phyloP scores from a whole-genome alignment of 176 grass and related monocot genomes.

The Cenchrus purpureus region DNA sequence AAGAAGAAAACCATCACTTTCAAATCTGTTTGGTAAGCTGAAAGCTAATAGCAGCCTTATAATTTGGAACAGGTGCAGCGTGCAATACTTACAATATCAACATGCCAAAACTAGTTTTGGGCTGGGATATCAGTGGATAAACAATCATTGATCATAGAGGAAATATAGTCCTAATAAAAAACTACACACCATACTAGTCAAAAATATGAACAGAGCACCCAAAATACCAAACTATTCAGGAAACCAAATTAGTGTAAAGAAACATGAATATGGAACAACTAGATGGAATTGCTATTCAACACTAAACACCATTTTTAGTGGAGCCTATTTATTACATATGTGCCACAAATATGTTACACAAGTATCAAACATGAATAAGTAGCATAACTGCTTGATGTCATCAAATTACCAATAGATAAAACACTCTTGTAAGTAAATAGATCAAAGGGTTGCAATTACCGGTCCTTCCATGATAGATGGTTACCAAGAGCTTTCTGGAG shows the following conservation, averaged over 20 bases:
- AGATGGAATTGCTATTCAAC: background rate
- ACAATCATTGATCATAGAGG: slow-evolving; percentile 19
- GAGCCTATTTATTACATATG: slow-evolving; percentile 6
- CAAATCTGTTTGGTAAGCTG: background rate
- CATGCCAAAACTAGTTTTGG: background rate
- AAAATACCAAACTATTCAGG: slow-evolving; percentile 11
- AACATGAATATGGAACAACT: background rate
- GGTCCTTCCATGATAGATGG: slow-evolving; percentile 99
- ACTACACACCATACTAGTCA: background rate
- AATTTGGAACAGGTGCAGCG: slow-evolving; percentile 21
- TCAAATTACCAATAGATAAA: slow-evolving; percentile 32
- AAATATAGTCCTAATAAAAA: background rate
- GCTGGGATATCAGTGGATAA: slow-evolving; percentile 4
- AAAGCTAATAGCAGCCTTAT: slow-evolving; percentile 2
- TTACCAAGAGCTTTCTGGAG: slow-evolving; percentile 98
- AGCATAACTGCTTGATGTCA: slow-evolving; percentile 24
- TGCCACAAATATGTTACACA: background rate
- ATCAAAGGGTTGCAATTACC: slow-evolving; percentile 62
- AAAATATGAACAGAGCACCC: background rate
- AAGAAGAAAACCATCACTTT: slow-evolving; percentile 15
- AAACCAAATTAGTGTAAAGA: slow-evolving; percentile 25
- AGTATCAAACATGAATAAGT: slow-evolving; percentile 8
- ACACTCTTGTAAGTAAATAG: slow-evolving; percentile 3
- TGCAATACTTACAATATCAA: background rate
- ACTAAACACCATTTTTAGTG: background rate